Evolutionary conservation across 2,329 filamentous ascomycete species (phyloP), one percentile per base, ranked within the genome.

Genomic region (Neocucurbitaria cava): DNA sequence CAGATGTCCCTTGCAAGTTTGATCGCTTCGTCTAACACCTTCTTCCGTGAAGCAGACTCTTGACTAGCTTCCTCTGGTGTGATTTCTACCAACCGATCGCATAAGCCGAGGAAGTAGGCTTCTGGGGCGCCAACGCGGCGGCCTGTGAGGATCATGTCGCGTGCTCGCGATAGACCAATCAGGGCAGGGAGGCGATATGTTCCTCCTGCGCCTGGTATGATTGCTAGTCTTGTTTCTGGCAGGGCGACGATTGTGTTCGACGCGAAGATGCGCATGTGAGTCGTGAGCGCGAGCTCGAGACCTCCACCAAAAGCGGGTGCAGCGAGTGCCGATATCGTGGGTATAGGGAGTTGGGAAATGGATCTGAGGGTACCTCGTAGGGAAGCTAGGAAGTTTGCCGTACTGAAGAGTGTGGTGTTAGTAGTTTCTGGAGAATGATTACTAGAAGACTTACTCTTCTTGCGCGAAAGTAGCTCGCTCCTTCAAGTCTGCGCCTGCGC

Each of bases 401-500:
- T 96, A 64, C 94, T 96, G 67, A 40, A 33, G 15, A 7, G n/a
- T 17, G 15, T 35, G 11, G 18, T 39, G 56, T 70, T 63, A 58
- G 51, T 20, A 15, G 21, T 44, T n/a, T 26, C 28, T 40, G 18
- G 10, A 7, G 3, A 43, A 47, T 59, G 35, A 47, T 23, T 11
- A 13, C 20, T n/a, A 4, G 26, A 33, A 15, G 18, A 77, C 86
- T 58, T 76, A 96, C 92, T 97, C 89, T 66, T 92, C 85, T 56
- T 82, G 83, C 1, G 86, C 88, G 77, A 97, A 95, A 3, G 83
- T 85, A 54, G 85, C 84, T 24, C 94, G 82, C 81, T 97, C 94
- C 74, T 97, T 98, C 68, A 99, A 78, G 73, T 99, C 95, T 3
- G 95, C 95, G 33, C 95, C 95, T 0, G 95, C 92, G 76, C 95